A percentile compares a stretch with the other conserved stretches of the same genome.
These are phyloP conservation scores for Serendipita vermifera DNA, from an alignment of 768 basidiomycete species.

Conservation along the genomic window DNA sequence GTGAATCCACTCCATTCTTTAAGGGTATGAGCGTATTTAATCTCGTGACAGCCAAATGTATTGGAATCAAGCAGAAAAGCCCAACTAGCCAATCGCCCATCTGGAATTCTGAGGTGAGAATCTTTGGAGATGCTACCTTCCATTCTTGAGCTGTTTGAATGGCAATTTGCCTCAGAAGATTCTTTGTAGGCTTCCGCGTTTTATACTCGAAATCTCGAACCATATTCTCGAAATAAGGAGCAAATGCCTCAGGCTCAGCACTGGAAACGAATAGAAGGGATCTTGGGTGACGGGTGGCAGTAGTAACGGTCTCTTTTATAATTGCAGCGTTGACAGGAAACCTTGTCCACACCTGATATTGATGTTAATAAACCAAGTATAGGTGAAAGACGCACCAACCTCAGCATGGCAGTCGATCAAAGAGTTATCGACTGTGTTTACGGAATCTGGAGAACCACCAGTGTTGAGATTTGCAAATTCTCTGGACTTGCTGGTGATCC, in stretches of 20 bases:
- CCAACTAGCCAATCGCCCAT: conserved; percentile 53
- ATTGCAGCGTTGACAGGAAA: conserved; percentile 47
- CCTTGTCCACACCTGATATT: conserved; percentile 38
- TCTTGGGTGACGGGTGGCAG: conserved; percentile 19
- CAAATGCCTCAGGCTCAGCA: conserved; percentile 25
- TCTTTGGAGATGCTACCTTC: conserved; percentile 17
- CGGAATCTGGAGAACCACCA: neutral
- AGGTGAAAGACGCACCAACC: too few relatives aligned
- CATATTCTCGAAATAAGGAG: conserved; percentile 33
- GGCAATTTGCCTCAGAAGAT: conserved; percentile 28
- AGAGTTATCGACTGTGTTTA: conserved; percentile 31
- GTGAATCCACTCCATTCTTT: conserved; percentile 42
- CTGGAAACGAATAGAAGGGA: conserved; percentile 35
- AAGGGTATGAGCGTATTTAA: conserved; percentile 51
- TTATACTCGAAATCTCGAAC: conserved; percentile 35
- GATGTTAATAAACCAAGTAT: neutral
- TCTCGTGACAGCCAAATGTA: conserved; percentile 45
- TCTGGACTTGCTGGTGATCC: conserved; percentile 36
- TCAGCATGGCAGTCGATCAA: conserved; percentile 39
- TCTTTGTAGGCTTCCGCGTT: conserved; percentile 41
- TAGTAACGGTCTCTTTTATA: conserved; percentile 27
- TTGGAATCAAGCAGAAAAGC: conserved; percentile 47
- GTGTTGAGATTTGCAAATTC: neutral
- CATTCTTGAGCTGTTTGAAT: conserved; percentile 17
- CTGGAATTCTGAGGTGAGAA: conserved; percentile 22